Evolutionary conservation across 805 yeast species (phyloP).

Genomic region (Phaffomyces opuntiae): DNA sequence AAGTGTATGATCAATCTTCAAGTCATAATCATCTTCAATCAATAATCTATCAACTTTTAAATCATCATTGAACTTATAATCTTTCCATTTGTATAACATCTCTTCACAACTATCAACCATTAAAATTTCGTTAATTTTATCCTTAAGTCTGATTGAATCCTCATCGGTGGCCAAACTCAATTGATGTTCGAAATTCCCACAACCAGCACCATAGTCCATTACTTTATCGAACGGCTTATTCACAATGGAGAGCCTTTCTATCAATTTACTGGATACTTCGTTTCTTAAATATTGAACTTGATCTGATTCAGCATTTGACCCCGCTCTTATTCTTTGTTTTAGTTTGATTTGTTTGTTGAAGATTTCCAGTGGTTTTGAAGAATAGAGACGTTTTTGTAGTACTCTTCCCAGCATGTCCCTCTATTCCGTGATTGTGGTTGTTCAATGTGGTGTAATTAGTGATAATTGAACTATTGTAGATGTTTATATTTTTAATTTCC

Average conservation of each 20-base stretch:
- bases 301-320: constrained; percentile 40
- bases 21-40: constrained; percentile 65
- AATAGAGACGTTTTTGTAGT: no score
- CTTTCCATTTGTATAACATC: constrained; percentile 47
- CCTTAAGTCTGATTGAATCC: constrained; percentile 46
- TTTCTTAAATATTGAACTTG: constrained; percentile 67
- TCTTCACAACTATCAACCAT: constrained; percentile 61
- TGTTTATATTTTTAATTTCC: no score
- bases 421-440: no score
- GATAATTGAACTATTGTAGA: no score
- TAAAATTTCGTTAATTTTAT: constrained; percentile 43
- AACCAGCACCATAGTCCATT: constrained; percentile 67
- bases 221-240: constrained; percentile 54
- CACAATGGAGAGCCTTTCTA: constrained; percentile 69
- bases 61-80: constrained; percentile 29
- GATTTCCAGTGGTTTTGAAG: no score
- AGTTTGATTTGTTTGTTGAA: constrained; percentile 35
- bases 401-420: no score
- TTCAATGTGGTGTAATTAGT: no score
- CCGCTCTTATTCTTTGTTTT: constrained; percentile 48
- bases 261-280: constrained; percentile 65
- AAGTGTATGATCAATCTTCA: constrained; percentile 30
- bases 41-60: constrained; percentile 44
- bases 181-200: constrained; percentile 52
- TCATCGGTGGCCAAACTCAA: constrained; percentile 28